Conservation (phyloP, 768 basidiomycete species). For the Boletus huronensis region DNA sequence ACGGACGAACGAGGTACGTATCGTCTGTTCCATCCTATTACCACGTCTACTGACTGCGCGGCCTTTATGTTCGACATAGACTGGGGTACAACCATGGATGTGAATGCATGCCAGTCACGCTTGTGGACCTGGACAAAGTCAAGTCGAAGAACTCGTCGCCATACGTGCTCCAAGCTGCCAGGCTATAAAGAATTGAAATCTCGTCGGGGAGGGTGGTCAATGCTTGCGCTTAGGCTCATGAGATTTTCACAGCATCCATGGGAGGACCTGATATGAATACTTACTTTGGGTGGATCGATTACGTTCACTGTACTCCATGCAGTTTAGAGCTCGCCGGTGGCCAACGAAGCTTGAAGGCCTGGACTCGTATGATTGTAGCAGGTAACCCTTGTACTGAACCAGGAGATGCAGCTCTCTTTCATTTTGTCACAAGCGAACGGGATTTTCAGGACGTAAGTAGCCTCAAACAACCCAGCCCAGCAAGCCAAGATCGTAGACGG, state of each 20-base stretch:
- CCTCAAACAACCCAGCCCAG: not conserved
- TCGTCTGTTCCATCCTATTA: not conserved
- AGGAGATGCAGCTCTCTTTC: not conserved
- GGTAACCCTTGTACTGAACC: not conserved
- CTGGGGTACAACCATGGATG: slow-evolving; percentile 80
- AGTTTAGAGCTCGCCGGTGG: not conserved
- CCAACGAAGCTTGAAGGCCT: not conserved
- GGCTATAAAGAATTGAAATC: slow-evolving; percentile 31
- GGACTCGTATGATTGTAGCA: not conserved
- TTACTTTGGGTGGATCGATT: not conserved
- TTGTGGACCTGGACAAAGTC: slow-evolving; percentile 68
- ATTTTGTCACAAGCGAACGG: not conserved
- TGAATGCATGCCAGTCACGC: slow-evolving; percentile 59
- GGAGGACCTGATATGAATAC: not conserved
- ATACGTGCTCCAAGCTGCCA: slow-evolving; percentile 39
- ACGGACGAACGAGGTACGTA: slow-evolving; percentile 61
- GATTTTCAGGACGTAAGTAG: not conserved
- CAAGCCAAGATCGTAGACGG: not conserved
- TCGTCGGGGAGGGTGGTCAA: not conserved
- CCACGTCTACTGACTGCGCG: not conserved
- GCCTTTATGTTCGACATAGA: slow-evolving; percentile 32
- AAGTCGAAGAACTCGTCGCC: slow-evolving; percentile 62
- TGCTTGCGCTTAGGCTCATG: not conserved
- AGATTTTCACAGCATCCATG: not conserved
- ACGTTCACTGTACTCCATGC: not conserved